Percentiles rank a stretch among this genome's conserved stretches.
Conservation (phyloP, 225 moss, liverwort and hornwort species). For the Polytrichum commune region DNA sequence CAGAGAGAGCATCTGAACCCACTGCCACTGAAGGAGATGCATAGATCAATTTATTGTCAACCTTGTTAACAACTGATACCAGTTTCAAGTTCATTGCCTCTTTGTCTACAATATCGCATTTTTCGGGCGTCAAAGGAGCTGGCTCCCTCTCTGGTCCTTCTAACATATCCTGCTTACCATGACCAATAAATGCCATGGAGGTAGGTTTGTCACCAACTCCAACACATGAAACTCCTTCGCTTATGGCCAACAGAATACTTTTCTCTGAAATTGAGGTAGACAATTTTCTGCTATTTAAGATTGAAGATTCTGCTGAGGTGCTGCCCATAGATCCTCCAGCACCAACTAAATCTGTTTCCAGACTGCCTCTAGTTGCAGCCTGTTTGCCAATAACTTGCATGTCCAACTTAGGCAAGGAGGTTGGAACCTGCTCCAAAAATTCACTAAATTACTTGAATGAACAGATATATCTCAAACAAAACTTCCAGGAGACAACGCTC, state of each 20-base stretch:
- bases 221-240: constrained; percentile 16
- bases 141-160: constrained; percentile 45
- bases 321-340: constrained; percentile 12
- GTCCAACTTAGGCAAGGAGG: constrained; percentile 8
- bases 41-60: constrained; percentile 35
- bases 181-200: not conserved
- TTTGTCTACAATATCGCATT: constrained; percentile 58
- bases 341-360: constrained; percentile 18
- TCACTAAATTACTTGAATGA: too few relatives aligned
- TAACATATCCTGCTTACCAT: constrained; percentile 16
- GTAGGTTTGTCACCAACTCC: constrained; percentile 1
- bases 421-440: not conserved
- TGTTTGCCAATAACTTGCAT: constrained; percentile 6
- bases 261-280: constrained; percentile 15
- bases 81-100: constrained; percentile 47
- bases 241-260: constrained; percentile 26
- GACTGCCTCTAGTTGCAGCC: constrained; percentile 11
- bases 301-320: constrained; percentile 7
- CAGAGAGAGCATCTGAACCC: constrained; percentile 26
- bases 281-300: constrained; percentile 1
- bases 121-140: constrained; percentile 59
- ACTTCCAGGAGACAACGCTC: too few relatives aligned
- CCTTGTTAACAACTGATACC: constrained; percentile 36
- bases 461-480: too few relatives aligned
- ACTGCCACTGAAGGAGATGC: constrained; percentile 18